Conservation (phyloP, 2,329 filamentous ascomycete species). For the Xylariaceae sp. region DNA sequence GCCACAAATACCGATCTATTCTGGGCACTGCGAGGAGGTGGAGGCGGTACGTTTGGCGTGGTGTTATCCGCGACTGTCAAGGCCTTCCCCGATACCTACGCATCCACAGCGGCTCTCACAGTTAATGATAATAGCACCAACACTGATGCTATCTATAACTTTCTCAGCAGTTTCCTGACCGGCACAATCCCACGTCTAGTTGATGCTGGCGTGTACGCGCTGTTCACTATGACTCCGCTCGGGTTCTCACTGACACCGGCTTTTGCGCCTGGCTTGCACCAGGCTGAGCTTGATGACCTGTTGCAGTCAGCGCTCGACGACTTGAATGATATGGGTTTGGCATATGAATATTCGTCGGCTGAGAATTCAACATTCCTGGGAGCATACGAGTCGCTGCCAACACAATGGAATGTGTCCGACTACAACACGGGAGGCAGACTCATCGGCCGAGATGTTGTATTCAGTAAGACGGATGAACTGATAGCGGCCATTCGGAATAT, state of each 20-base stretch:
- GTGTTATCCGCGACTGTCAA: constrained; percentile 35
- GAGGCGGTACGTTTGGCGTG: constrained; percentile 55
- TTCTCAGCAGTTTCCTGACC: constrained; percentile 3
- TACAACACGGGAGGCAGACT: background rate
- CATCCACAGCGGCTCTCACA: constrained; percentile 6
- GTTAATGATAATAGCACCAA: constrained; percentile 8
- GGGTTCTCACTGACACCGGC: background rate
- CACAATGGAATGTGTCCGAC: background rate
- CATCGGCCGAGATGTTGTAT: background rate
- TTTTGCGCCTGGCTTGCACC: background rate
- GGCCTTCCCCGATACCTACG: constrained; percentile 3
- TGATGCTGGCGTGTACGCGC: background rate
- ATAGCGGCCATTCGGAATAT: background rate
- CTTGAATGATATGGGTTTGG: background rate
- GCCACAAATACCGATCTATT: constrained; percentile 50
- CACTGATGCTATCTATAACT: constrained; percentile 6
- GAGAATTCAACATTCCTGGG: background rate
- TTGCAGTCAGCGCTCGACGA: background rate
- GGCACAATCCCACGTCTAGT: background rate
- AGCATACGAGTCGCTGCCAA: background rate
- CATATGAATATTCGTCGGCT: background rate
- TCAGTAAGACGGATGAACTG: background rate
- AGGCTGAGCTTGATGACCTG: background rate
- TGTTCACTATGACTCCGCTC: background rate
- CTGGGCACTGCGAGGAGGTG: constrained; percentile 59